A percentile compares a stretch with the other conserved stretches of the same genome.
Conservation (phyloP, 768 basidiomycete genomes). For the Lactifluus volemus region DNA sequence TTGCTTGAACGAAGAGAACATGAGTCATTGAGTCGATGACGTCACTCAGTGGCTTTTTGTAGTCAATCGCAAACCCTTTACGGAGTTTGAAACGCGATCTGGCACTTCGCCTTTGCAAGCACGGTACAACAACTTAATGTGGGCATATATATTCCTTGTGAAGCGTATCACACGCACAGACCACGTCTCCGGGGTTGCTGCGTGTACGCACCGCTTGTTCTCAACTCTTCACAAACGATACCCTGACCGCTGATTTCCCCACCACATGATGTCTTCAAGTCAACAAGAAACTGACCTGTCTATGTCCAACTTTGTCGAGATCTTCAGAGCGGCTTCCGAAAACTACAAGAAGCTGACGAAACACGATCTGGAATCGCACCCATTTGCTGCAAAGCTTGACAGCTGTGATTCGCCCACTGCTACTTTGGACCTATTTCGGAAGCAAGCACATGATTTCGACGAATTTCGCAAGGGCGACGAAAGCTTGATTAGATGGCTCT, state of each 20-base stretch:
- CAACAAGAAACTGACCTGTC: neutral
- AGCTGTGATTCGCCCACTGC: neutral
- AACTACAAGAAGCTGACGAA: neutral
- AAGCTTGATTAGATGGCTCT: neutral
- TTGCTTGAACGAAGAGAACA: conserved; percentile 19
- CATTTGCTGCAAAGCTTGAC: neutral
- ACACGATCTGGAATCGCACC: neutral
- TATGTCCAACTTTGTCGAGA: neutral
- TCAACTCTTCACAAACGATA: neutral
- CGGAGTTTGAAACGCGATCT: too few species aligned
- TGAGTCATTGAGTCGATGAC: neutral
- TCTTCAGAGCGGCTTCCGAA: neutral
- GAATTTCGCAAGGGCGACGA: neutral
- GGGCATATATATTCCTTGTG: too few species aligned
- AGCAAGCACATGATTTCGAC: neutral
- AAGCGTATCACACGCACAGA: too few species aligned
- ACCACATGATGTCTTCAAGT: neutral
- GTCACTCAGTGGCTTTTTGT: too few species aligned
- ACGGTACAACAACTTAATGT: too few species aligned
- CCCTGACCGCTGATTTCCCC: too few species aligned
- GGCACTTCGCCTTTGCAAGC: too few species aligned
- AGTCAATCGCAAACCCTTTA: too few species aligned
- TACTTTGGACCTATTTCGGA: neutral
- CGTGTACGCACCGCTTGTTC: too few species aligned
- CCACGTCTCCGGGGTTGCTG: too few species aligned